These are phyloP conservation scores for Miscanthus lutarioriparius DNA, from an alignment of 176 grass and related monocot species.

Conservation along the genomic window DNA sequence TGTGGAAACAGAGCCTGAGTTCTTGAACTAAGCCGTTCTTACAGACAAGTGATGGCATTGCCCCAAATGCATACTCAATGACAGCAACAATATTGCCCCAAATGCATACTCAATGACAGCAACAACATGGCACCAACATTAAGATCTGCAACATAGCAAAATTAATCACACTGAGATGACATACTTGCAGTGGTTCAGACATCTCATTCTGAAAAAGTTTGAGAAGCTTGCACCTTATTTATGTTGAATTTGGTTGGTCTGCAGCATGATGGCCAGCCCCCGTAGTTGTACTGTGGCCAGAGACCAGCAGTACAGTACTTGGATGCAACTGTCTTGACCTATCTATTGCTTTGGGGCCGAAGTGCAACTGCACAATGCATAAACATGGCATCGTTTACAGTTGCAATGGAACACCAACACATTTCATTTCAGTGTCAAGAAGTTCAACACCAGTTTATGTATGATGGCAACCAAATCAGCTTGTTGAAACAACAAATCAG, in stretches of 20 bases:
- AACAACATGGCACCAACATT: slow-evolving; percentile 38
- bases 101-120: too few species aligned
- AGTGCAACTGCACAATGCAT: background rate
- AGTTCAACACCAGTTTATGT: background rate
- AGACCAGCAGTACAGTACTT: slow-evolving; percentile 59
- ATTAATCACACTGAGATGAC: slow-evolving; percentile 1
- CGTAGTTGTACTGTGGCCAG: slow-evolving; percentile 75
- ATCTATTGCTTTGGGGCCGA: background rate
- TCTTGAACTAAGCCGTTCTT: slow-evolving; percentile 52
- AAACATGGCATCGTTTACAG: background rate
- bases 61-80: slow-evolving; percentile 49
- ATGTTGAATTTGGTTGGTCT: slow-evolving; percentile 60
- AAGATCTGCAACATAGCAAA: slow-evolving; percentile 49
- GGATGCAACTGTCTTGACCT: background rate
- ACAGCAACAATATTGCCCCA: slow-evolving; percentile 23
- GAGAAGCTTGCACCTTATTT: slow-evolving; percentile 47
- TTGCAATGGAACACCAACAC: background rate
- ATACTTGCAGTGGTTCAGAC: background rate
- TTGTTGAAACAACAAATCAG: background rate
- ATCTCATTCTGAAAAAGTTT: background rate
- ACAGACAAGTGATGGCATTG: slow-evolving; percentile 49
- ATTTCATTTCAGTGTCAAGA: background rate
- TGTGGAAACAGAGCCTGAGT: slow-evolving; percentile 62
- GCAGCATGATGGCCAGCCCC: slow-evolving; percentile 85
- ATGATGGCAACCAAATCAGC: background rate